phyloP scores from a whole-genome alignment of 1,284 basidiomycete species.

The Kwoniella shivajii region DNA sequence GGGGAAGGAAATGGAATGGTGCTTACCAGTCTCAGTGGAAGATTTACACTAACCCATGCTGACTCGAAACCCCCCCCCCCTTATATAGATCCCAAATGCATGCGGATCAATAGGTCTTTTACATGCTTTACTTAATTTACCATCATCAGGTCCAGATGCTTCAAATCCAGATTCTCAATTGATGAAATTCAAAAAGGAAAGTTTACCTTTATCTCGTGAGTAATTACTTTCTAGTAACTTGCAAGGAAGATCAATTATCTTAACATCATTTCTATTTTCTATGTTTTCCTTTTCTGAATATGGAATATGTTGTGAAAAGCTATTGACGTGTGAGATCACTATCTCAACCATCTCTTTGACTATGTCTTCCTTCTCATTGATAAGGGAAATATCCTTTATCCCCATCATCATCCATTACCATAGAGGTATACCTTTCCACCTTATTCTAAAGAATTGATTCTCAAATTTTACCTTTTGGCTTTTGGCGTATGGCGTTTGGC shows the following conservation, averaged over 20 bases:
- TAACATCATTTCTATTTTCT: neutral
- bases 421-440: slow-evolving; percentile 4
- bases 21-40: too few relatives aligned
- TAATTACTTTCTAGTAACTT: too few relatives aligned
- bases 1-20: too few relatives aligned
- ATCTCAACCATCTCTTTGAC: slow-evolving; percentile 47
- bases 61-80: too few relatives aligned
- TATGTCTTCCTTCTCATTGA: too few relatives aligned
- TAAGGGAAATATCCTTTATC: too few relatives aligned
- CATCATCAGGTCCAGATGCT: slow-evolving; percentile 26
- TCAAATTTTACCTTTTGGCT: too few relatives aligned
- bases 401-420: too few relatives aligned
- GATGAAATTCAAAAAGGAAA: slow-evolving; percentile 45
- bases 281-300: neutral
- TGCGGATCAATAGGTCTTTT: slow-evolving; percentile 87
- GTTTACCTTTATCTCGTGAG: slow-evolving; percentile 39
- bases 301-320: neutral
- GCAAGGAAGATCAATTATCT: neutral
- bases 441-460: too few relatives aligned
- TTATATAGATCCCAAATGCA: slow-evolving; percentile 75
- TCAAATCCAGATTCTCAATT: slow-evolving; percentile 35
- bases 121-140: slow-evolving; percentile 62
- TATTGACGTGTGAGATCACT: slow-evolving; percentile 60
- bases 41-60: too few relatives aligned
- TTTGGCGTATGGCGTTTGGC: too few relatives aligned